Evolutionary conservation across 129 eudicot species (phyloP).

Genomic region (Ambrosia artemisiifolia): DNA sequence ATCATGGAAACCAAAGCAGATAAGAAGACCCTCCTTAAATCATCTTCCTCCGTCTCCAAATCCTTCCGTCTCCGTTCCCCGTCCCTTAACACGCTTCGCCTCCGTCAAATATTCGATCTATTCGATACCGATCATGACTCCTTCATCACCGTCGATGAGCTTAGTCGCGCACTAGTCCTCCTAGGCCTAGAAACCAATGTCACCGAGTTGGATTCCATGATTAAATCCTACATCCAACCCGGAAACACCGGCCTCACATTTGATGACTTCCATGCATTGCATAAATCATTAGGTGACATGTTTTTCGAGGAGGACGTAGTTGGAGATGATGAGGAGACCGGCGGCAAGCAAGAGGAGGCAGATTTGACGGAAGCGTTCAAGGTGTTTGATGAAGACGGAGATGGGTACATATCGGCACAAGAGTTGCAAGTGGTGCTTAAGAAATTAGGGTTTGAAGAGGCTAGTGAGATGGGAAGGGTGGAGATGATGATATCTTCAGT

Average conservation of each 20-base stretch:
- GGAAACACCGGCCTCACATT: slow-evolving; percentile 52
- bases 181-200: slow-evolving; percentile 60
- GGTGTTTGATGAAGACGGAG: slow-evolving; percentile 82
- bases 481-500: slow-evolving; percentile 75
- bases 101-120: slow-evolving; percentile 72
- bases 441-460: slow-evolving; percentile 62
- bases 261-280: slow-evolving; percentile 65
- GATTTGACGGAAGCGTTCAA: slow-evolving; percentile 72
- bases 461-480: slow-evolving; percentile 50
- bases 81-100: slow-evolving; percentile 67
- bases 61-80: slow-evolving; percentile 61
- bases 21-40: slow-evolving; percentile 24
- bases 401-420: slow-evolving; percentile 68
- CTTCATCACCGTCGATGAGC: slow-evolving; percentile 60
- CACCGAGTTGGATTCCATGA: slow-evolving; percentile 42
- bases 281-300: slow-evolving; percentile 47
- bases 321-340: neutral
- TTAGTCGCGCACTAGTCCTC: slow-evolving; percentile 50
- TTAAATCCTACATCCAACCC: slow-evolving; percentile 48
- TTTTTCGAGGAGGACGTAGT: slow-evolving; percentile 46
- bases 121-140: slow-evolving; percentile 65
- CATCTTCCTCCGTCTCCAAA: slow-evolving; percentile 20
- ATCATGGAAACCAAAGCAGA: slow-evolving; percentile 22
- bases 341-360: slow-evolving; percentile 43
- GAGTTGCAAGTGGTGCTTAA: slow-evolving; percentile 64